Evolutionary conservation across 306 rosid species (phyloP).

Genomic region (Fragaria ananassa): DNA sequence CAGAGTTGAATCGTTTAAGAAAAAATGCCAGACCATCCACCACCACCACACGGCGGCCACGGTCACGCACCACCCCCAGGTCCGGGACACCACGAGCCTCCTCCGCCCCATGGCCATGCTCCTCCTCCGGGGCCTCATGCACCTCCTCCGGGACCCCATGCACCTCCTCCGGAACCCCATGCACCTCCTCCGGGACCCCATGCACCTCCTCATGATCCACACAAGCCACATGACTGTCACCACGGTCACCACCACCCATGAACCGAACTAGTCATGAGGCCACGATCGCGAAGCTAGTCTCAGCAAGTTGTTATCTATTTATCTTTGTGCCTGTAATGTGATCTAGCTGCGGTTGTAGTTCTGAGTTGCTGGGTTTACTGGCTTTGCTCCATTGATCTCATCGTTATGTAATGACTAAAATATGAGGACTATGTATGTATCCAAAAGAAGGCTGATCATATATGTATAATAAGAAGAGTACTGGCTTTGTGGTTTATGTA

Average conservation of each 20-base stretch:
- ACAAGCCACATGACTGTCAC: slow-evolving; percentile 19
- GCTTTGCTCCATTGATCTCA: not conserved
- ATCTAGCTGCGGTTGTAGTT: not conserved
- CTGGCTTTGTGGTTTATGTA: not conserved
- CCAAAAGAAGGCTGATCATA: not conserved
- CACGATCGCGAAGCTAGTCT: slow-evolving; percentile 1
- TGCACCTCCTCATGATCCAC: slow-evolving; percentile 33
- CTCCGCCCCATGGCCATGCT: not conserved
- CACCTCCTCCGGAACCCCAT: slow-evolving; percentile 32
- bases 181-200: slow-evolving; percentile 11
- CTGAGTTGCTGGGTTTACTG: not conserved
- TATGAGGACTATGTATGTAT: not conserved
- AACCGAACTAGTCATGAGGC: not conserved
- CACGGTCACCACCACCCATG: slow-evolving; percentile 20
- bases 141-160: slow-evolving; percentile 38
- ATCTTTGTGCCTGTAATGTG: not conserved
- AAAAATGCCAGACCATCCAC: slow-evolving; percentile 12
- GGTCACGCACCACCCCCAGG: not conserved
- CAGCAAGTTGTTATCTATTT: not conserved
- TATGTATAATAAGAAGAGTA: not conserved
- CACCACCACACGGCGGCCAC: slow-evolving; percentile 7
- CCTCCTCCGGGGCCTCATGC: slow-evolving; percentile 25
- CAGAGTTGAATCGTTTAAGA: not conserved
- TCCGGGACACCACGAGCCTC: not conserved
- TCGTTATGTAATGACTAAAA: not conserved